These are phyloP conservation scores for Ascomycota sp. DNA, from an alignment of 2,329 filamentous ascomycete species.

Conservation along the genomic window DNA sequence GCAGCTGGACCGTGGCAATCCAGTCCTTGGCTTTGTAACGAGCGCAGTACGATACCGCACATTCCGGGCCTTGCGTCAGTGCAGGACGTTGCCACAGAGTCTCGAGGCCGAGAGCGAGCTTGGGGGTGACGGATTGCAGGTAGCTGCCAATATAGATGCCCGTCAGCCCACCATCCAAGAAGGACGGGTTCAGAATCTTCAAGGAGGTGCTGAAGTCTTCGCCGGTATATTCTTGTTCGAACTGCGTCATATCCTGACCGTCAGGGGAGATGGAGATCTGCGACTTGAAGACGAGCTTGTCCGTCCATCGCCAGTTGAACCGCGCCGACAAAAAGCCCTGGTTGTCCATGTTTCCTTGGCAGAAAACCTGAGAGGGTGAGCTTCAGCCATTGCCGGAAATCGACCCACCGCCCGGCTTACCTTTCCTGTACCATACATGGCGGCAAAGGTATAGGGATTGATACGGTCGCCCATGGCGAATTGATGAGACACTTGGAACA, in stretches of 20 bases:
- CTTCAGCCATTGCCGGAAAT: background rate
- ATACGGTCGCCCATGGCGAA: conserved; percentile 86
- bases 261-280: conserved; percentile 68
- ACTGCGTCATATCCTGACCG: conserved; percentile 70
- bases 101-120: conserved; percentile 73
- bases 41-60: conserved; percentile 72
- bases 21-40: conserved; percentile 85
- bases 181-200: conserved; percentile 90
- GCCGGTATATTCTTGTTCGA: conserved; percentile 91
- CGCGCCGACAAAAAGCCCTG: conserved; percentile 71
- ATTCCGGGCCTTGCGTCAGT: conserved; percentile 73
- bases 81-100: conserved; percentile 82
- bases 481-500: conserved; percentile 95
- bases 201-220: conserved; percentile 81
- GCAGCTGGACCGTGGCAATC: conserved; percentile 78
- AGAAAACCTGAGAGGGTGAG: conserved; percentile 47
- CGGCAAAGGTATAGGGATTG: conserved; percentile 88
- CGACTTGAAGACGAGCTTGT: conserved; percentile 65
- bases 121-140: conserved; percentile 78
- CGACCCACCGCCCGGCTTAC: conserved; percentile 24
- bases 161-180: conserved; percentile 77
- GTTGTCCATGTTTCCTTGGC: conserved; percentile 90
- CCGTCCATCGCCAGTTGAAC: conserved; percentile 82
- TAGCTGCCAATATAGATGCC: conserved; percentile 94
- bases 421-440: conserved; percentile 82